Conservation (phyloP, 164 flowering plant genomes). For the Tetrastigma voinierianum region DNA sequence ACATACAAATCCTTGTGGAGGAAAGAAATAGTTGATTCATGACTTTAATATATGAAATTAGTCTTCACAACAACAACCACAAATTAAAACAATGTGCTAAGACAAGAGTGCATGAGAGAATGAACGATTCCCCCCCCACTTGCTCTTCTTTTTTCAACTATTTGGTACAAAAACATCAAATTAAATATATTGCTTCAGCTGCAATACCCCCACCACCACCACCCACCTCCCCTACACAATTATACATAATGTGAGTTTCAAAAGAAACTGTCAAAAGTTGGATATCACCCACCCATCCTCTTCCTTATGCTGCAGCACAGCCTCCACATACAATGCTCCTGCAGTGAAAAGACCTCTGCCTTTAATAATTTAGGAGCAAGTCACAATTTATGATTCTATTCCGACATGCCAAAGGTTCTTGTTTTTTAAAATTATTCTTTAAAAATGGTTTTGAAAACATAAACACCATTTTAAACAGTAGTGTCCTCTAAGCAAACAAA, state of each 20-base stretch:
- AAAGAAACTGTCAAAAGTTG: constrained; percentile 1
- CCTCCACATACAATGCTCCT: constrained; percentile 73
- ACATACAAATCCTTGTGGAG: no score
- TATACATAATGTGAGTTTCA: background rate
- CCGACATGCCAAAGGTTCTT: no score
- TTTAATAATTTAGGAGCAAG: background rate
- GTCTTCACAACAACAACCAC: background rate
- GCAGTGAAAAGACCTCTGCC: constrained; percentile 8
- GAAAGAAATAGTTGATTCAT: no score
- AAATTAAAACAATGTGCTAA: background rate
- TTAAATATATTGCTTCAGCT: background rate
- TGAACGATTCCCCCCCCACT: constrained; percentile 33
- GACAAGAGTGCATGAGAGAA: constrained; percentile 29
- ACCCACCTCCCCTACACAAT: background rate
- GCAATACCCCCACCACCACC: no score
- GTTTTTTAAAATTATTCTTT: no score
- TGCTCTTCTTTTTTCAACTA: background rate
- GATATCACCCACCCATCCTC: background rate
- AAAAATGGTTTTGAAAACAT: no score
- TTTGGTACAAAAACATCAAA: background rate
- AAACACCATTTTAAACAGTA: no score
- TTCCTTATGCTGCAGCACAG: constrained; percentile 27
- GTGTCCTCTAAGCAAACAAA: no score
- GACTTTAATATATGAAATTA: no score
- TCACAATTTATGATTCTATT: no score